phyloP scores from a whole-genome alignment of 2,329 filamentous ascomycete genomes.

The Colletotrichum incanum region DNA sequence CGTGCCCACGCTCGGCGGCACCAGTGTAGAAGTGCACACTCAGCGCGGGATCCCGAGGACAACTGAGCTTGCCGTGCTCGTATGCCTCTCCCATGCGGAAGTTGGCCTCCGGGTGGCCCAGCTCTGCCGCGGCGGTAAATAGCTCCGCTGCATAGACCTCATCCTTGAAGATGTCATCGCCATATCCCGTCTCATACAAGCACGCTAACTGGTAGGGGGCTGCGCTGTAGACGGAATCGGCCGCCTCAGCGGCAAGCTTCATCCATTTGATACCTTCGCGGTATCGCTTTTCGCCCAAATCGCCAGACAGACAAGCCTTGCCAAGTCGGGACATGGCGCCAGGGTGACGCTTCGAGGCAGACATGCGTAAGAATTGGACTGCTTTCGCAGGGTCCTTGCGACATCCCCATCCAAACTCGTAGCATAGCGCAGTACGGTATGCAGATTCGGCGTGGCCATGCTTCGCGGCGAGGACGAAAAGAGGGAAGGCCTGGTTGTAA shows the following conservation, averaged over 20 bases:
- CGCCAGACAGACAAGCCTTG: slow-evolving; percentile 89
- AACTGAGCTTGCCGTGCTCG: slow-evolving; percentile 90
- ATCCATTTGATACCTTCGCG: slow-evolving; percentile 96
- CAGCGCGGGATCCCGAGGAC: slow-evolving; percentile 90
- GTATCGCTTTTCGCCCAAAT: slow-evolving; percentile 89
- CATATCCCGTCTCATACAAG: slow-evolving; percentile 93
- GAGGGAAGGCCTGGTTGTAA: slow-evolving; percentile 89
- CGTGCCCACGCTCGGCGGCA: slow-evolving; percentile 87
- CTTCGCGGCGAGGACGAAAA: slow-evolving; percentile 95
- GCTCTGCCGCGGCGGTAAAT: slow-evolving; percentile 93
- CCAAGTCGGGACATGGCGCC: slow-evolving; percentile 95
- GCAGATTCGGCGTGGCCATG: slow-evolving; percentile 97
- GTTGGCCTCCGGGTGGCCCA: slow-evolving; percentile 89
- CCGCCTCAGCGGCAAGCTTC: slow-evolving; percentile 91
- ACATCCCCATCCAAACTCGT: slow-evolving; percentile 98
- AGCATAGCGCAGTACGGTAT: slow-evolving; percentile 93
- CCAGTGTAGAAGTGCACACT: slow-evolving; percentile 98
- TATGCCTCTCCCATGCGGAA: slow-evolving; percentile 96
- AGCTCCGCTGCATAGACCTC: slow-evolving; percentile 92
- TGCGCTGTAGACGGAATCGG: slow-evolving; percentile 91
- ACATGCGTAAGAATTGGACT: slow-evolving; percentile 91
- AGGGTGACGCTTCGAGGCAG: slow-evolving; percentile 94
- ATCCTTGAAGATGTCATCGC: slow-evolving; percentile 94
- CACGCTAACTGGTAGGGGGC: slow-evolving; percentile 92
- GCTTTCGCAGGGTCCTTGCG: slow-evolving; percentile 92